Evolutionary conservation across 2,329 filamentous ascomycete genomes (phyloP).

Genomic region (Lecanicillium sp.): DNA sequence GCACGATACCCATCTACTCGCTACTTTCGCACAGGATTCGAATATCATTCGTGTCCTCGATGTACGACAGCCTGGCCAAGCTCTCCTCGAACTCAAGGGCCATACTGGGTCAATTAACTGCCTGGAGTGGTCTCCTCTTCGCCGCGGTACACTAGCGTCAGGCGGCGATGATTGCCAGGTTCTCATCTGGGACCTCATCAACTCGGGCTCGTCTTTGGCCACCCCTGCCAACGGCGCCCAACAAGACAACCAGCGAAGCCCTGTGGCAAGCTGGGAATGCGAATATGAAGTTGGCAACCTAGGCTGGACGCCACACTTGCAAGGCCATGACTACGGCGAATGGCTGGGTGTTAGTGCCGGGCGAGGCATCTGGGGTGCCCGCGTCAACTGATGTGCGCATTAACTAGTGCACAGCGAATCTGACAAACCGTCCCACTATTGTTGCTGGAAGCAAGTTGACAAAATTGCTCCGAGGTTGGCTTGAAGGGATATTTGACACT

Average conservation of each 20-base stretch:
- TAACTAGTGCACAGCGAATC: not conserved
- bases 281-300: conserved; percentile 84
- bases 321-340: conserved; percentile 65
- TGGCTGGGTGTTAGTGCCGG: conserved; percentile 81
- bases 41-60: conserved; percentile 91
- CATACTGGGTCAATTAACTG: conserved; percentile 83
- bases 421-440: not conserved
- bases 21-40: conserved; percentile 94
- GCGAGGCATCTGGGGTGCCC: conserved; percentile 74
- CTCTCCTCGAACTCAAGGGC: conserved; percentile 84
- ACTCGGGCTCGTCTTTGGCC: conserved; percentile 41
- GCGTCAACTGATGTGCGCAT: conserved; percentile 25
- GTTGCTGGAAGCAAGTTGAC: conserved; percentile 25
- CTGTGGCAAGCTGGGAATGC: conserved; percentile 74
- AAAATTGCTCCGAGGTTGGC: no score
- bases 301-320: conserved; percentile 71
- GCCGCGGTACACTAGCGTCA: conserved; percentile 82
- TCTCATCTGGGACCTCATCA: conserved; percentile 88
- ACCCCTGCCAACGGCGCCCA: conserved; percentile 43
- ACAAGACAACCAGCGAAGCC: conserved; percentile 55
- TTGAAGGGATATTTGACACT: not conserved
- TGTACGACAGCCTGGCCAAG: conserved; percentile 91
- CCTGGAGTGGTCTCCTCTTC: conserved; percentile 88
- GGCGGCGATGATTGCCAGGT: conserved; percentile 90
- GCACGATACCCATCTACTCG: conserved; percentile 89